Evolutionary conservation across 768 basidiomycete species (phyloP), one percentile per base, ranked within the genome.

Genomic region (Trametes gibbosa): DNA sequence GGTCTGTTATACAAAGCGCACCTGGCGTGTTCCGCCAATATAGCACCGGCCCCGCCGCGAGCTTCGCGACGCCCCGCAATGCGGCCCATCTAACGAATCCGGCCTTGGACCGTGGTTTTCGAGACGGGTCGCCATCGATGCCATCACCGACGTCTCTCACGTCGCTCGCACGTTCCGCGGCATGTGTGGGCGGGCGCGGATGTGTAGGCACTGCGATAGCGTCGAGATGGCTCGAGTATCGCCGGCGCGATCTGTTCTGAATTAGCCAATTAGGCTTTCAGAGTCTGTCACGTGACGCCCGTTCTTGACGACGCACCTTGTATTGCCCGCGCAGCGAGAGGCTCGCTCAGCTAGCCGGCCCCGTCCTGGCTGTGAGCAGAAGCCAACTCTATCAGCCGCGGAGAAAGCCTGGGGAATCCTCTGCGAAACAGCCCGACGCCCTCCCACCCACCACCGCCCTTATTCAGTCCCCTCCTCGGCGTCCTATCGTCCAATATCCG

Each of bases 211-310:
- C 53, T 49, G 39, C 47, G 51, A 59, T 59, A 59, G 51, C 43
- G 52, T 53, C 51, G 39, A 48, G 32, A 29, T 55, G 59, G 48
- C 29, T 35, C 40, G 17, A 45, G 59, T 50, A 59, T 53, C 47
- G 47, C 59, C 59, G 53, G 46, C 52, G 24, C 5, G 53, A 55
- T 54, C 59, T 51, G 48, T 54, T 24, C 32, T 32, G 29, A 52
- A 39, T 52, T 62, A 62, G 61, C 43, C 61, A 57, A 62, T 62
- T 62, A 62, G 61, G 6, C 61, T 62, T 62, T 56, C 60, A 61
- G 60, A 51, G 50, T 39, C 27, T 8, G 53, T 60, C 59, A 60
- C 59, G 59, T 60, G 59, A 60, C 43, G 8, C 53, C 17, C 34
- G 47, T 55, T 60, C 49, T 54, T 50, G 49, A 55, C 53, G 40